These are phyloP conservation scores for Sonneratia alba DNA, from an alignment of 345 rosid species.

Conservation along the genomic window DNA sequence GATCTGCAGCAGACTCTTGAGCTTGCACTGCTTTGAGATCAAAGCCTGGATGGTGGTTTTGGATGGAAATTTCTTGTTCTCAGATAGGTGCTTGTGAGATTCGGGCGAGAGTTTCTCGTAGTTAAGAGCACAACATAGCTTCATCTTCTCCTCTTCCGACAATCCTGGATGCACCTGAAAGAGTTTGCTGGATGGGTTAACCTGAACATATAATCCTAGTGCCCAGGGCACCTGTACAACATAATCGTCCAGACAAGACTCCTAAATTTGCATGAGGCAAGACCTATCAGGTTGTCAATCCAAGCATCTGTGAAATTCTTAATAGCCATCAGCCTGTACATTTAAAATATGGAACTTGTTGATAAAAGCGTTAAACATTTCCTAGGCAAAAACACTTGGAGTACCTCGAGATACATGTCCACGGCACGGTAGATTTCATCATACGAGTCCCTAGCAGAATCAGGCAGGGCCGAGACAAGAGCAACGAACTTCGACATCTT, in stretches of 20 bases:
- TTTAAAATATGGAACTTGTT: no score
- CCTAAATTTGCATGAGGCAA: no score
- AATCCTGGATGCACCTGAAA: slow-evolving; percentile 62
- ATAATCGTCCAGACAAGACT: no score
- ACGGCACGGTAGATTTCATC: slow-evolving; percentile 59
- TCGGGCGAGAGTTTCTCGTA: slow-evolving; percentile 59
- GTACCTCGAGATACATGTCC: slow-evolving; percentile 82
- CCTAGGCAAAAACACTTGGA: background rate
- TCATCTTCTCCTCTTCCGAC: slow-evolving; percentile 60
- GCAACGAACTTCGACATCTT: slow-evolving; percentile 63
- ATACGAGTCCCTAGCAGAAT: slow-evolving; percentile 53
- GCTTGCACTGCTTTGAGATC: slow-evolving; percentile 34
- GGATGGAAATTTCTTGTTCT: slow-evolving; percentile 51
- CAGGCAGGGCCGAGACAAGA: slow-evolving; percentile 51
- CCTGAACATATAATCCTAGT: background rate
- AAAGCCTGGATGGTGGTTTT: slow-evolving; percentile 29
- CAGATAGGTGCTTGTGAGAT: slow-evolving; percentile 47
- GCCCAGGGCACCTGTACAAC: no score
- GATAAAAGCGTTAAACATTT: no score
- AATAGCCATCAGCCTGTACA: no score
- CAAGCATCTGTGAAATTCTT: no score
- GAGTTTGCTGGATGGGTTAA: slow-evolving; percentile 3
- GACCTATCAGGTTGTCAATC: no score
- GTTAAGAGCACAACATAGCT: slow-evolving; percentile 43
- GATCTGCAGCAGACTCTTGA: slow-evolving; percentile 31